phyloP scores from a whole-genome alignment of 179 eudicot genomes.

The Silene vulgaris region DNA sequence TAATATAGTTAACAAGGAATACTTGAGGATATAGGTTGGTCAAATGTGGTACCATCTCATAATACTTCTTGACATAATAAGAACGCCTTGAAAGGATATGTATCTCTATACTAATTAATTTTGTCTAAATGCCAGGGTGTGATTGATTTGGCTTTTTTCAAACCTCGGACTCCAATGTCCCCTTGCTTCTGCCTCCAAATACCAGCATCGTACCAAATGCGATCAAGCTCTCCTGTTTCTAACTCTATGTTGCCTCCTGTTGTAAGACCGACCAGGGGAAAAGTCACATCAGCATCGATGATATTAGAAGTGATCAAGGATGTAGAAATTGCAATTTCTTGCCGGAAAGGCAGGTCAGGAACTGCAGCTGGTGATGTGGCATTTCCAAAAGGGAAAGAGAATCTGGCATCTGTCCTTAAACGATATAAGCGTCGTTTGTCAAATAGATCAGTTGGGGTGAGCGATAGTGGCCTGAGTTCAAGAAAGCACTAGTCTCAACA shows the following conservation, averaged over 20 bases:
- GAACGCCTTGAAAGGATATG: too few species aligned
- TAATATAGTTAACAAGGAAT: too few species aligned
- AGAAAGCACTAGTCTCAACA: too few species aligned
- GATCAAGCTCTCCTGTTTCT: too few species aligned
- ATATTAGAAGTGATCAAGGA: conserved; percentile 69
- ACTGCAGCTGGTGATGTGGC: conserved; percentile 98
- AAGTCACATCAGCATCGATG: conserved; percentile 39
- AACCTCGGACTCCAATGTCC: conserved; percentile 51
- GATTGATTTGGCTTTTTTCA: conserved; percentile 60
- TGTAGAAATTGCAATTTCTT: conserved; percentile 69
- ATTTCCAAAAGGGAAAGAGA: conserved; percentile 87
- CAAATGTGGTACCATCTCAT: too few species aligned
- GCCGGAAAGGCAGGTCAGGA: conserved; percentile 74
- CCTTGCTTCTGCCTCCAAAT: conserved; percentile 87
- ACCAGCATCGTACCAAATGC: conserved; percentile 39
- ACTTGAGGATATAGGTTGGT: too few species aligned
- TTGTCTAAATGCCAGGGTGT: conserved; percentile 49
- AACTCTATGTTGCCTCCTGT: too few species aligned
- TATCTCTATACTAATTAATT: neutral
- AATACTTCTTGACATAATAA: too few species aligned
- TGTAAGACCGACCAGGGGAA: too few species aligned
- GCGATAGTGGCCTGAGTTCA: conserved; percentile 25
- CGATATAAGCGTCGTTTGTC: conserved; percentile 82
- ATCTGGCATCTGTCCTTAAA: conserved; percentile 77
- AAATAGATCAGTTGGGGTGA: conserved; percentile 41